Evolutionary conservation across 2,329 filamentous ascomycete genomes (phyloP).

Genomic region (Neonectria neomacrospora): DNA sequence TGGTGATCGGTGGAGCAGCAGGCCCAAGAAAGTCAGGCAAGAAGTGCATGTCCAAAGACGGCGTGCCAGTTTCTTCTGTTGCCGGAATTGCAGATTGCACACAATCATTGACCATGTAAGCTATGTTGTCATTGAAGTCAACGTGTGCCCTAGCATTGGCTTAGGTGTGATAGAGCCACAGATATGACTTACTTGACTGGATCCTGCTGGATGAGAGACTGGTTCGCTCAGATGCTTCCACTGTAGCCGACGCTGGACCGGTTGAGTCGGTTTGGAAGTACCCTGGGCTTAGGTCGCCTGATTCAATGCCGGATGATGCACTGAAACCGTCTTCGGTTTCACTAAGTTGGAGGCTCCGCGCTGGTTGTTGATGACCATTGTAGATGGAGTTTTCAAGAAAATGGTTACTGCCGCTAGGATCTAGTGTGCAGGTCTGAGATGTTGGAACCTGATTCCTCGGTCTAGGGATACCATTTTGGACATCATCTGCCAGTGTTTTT

Average conservation of each 20-base stretch:
- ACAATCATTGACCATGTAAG: background rate
- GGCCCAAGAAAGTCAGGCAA: background rate
- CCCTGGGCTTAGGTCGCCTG: background rate
- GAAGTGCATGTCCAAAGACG: background rate
- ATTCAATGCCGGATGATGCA: background rate
- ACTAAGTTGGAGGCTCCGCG: background rate
- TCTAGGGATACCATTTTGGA: background rate
- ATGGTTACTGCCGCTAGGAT: background rate
- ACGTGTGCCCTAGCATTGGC: background rate
- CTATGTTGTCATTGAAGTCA: background rate
- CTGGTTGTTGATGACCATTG: background rate
- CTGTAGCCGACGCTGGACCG: background rate
- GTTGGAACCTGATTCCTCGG: background rate
- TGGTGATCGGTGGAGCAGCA: no score
- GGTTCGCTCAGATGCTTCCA: background rate
- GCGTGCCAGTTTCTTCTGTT: background rate
- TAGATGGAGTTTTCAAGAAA: background rate
- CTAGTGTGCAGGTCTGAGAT: background rate
- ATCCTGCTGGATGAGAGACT: background rate
- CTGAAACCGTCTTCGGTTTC: no score
- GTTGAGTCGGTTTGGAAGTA: no score
- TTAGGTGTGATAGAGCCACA: background rate
- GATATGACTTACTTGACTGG: background rate
- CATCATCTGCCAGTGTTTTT: background rate
- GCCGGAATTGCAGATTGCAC: background rate